Evolutionary conservation across 169 alveolate species (phyloP), one percentile per base, ranked within the genome.

Genomic region (Cryptosporidium bovis): DNA sequence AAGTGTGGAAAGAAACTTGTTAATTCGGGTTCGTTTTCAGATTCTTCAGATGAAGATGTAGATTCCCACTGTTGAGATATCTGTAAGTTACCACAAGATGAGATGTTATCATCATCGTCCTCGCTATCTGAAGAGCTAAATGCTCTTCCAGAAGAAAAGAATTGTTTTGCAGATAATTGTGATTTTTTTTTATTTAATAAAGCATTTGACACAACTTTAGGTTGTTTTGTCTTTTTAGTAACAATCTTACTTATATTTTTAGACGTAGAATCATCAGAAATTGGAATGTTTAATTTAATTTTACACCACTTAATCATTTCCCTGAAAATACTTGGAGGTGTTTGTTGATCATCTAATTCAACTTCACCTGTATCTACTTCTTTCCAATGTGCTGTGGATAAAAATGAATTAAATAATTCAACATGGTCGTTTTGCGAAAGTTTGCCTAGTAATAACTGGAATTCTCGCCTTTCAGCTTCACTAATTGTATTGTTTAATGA

Each of bases 381-480:
- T 48, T 62, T 77, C 87, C 87, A 77, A 18, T 77, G 71, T 15
- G 87, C 87, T 44, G 87, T 77, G 27, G 62, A 56, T 7, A 62
- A 60, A 33, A 77, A 77, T 1, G 87, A 77, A 46, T 77, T 77
- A 18, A 77, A 77, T 27, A 77, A 29, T 24, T 77, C 87, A 34
- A 77, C 87, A 62, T 77, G 87, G 64, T 77, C 71, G 31, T 77
- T 77, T 24, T 77, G 87, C 18, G 87, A 77, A 31, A 77, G 87
- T 31, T 77, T 68, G 29, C 77, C 36, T 16, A 77, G 71, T 20
- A 77, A 66, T 3, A 71, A 77, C n/a, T 77, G 87, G 34, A 77
- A 77, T 40, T 77, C 87, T 27, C 55, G 87, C 3, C 87, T 77
- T 24, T 77, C 87, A 4, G 65, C 20, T 36, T 77, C 87, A 27